phyloP scores from a whole-genome alignment of 2,329 filamentous ascomycete genomes.

The Corniculantispora saksenae region DNA sequence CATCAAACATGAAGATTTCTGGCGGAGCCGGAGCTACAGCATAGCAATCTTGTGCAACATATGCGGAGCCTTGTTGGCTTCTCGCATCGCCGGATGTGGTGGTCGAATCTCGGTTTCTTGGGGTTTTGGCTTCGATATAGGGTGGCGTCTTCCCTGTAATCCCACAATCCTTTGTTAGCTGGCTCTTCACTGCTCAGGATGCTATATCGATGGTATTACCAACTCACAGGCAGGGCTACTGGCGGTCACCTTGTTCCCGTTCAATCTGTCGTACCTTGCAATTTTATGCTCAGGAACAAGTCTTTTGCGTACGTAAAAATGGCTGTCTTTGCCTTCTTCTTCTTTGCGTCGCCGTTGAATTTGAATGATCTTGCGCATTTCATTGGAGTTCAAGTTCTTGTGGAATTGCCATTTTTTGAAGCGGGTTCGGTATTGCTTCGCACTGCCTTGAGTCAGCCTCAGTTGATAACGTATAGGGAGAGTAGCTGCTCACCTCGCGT shows the following conservation, averaged over 20 bases:
- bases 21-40: too few relatives aligned
- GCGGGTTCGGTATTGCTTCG: not conserved
- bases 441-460: not conserved
- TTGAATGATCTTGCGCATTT: not conserved
- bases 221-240: not conserved
- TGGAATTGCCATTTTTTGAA: not conserved
- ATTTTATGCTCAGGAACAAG: not conserved
- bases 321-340: not conserved
- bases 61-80: not conserved
- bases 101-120: not conserved
- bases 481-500: not conserved
- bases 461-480: not conserved
- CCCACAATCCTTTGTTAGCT: too few relatives aligned
- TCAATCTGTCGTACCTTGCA: not conserved
- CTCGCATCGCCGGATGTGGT: not conserved
- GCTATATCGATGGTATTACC: not conserved
- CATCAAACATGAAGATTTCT: too few relatives aligned
- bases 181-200: not conserved
- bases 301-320: not conserved
- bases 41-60: too few relatives aligned
- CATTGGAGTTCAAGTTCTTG: not conserved
- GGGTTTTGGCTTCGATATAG: not conserved
- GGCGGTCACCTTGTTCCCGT: not conserved
- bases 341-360: not conserved
- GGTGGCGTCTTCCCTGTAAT: not conserved